Evolutionary conservation across 1,284 basidiomycete genomes (phyloP).

Genomic region (Inonotus hispidus): DNA sequence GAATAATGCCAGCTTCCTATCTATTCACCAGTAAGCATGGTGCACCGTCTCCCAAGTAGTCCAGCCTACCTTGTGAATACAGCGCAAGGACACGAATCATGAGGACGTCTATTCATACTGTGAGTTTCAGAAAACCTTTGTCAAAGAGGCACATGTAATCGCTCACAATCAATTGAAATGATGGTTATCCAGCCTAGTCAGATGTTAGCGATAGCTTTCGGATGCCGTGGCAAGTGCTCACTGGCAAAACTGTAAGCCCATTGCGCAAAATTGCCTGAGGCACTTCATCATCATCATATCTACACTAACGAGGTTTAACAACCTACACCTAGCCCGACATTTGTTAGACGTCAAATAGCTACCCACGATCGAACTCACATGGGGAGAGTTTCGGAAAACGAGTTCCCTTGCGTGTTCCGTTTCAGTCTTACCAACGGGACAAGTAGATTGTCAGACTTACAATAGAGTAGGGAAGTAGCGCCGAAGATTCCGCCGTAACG

Average conservation of each 20-base stretch:
- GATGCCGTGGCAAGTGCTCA: not conserved
- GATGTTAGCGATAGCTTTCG: not conserved
- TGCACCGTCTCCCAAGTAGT: not conserved
- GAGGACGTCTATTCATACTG: not conserved
- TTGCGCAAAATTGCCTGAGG: not conserved
- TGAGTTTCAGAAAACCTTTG: not conserved
- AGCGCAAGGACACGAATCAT: not conserved
- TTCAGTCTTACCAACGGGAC: not conserved
- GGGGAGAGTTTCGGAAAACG: not conserved
- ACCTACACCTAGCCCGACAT: not conserved
- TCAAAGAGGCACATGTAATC: not conserved
- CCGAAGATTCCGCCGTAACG: slow-evolving; percentile 6
- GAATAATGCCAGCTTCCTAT: not conserved
- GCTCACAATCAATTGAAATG: not conserved
- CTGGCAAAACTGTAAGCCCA: not conserved
- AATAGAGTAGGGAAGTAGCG: not conserved
- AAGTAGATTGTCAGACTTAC: not conserved
- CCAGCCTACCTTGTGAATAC: not conserved
- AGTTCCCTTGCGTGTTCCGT: not conserved
- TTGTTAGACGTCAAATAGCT: not conserved
- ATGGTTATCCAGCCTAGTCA: not conserved
- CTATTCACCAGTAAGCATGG: too few relatives aligned
- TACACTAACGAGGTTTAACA: not conserved
- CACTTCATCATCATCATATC: not conserved
- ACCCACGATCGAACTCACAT: not conserved